Conservation (phyloP, 2,329 filamentous ascomycete genomes). For the Plenodomus tracheiphilus region DNA sequence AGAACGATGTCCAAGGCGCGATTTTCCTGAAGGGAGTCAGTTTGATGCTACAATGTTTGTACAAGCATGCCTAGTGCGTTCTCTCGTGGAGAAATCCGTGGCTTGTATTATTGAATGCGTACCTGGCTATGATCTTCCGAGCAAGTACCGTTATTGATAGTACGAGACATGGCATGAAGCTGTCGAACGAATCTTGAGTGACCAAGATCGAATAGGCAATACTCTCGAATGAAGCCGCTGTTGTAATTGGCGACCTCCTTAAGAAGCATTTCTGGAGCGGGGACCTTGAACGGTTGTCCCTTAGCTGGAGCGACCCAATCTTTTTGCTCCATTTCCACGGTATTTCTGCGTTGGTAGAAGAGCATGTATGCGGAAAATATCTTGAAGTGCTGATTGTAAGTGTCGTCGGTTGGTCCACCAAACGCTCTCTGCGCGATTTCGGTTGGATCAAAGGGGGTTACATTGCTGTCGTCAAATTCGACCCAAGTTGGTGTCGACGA, state of each 20-base stretch:
- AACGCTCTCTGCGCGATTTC: constrained; percentile 78
- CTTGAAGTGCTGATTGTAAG: constrained; percentile 34
- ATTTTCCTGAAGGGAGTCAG: constrained; percentile 44
- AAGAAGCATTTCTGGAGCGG: constrained; percentile 50
- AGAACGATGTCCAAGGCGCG: constrained; percentile 60
- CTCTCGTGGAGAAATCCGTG: background rate
- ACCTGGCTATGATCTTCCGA: constrained; percentile 48
- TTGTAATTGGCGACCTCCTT: constrained; percentile 72
- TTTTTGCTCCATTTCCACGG: constrained; percentile 52
- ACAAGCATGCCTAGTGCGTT: background rate
- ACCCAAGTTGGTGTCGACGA: constrained; percentile 66
- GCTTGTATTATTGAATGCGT: background rate
- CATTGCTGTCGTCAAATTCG: constrained; percentile 91
- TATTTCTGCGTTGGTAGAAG: constrained; percentile 84
- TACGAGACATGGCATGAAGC: constrained; percentile 62
- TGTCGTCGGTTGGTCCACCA: constrained; percentile 45
- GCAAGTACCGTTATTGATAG: constrained; percentile 54
- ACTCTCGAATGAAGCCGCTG: constrained; percentile 70
- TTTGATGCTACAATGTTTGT: background rate
- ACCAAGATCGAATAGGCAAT: constrained; percentile 75
- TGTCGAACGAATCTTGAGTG: constrained; percentile 69
- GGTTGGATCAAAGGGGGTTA: constrained; percentile 72
- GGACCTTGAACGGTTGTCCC: constrained; percentile 52
- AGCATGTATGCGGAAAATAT: constrained; percentile 87
- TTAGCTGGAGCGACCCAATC: constrained; percentile 45